Percentiles rank a stretch among this genome's conserved stretches.
phyloP scores from a whole-genome alignment of 1,139 yeast species.

The Kluyveromyces sp. region DNA sequence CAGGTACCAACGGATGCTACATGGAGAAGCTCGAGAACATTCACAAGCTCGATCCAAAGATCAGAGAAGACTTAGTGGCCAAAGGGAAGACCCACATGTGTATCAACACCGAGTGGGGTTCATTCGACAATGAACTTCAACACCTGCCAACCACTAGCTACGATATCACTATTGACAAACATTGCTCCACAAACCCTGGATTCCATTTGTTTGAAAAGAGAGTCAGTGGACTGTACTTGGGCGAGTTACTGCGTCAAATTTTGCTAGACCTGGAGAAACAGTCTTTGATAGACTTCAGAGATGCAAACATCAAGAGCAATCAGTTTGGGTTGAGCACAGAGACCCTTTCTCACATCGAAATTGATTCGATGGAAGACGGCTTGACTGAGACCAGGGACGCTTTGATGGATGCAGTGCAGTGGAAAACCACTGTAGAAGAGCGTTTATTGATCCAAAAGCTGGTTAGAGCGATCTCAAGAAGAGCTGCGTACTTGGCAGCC shows the following conservation, averaged over 20 bases:
- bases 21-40: conserved; percentile 66
- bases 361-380: conserved; percentile 61
- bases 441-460: conserved; percentile 62
- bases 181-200: conserved; percentile 70
- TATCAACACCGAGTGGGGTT: conserved; percentile 95
- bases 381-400: conserved; percentile 60
- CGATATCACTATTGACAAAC: conserved; percentile 60
- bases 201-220: conserved; percentile 90
- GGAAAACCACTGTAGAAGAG: conserved; percentile 62
- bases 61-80: conserved; percentile 35
- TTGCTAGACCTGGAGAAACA: conserved; percentile 58
- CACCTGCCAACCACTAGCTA: conserved; percentile 69
- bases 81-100: conserved; percentile 66
- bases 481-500: conserved; percentile 83
- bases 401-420: conserved; percentile 55
- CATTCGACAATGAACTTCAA: conserved; percentile 74
- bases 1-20: conserved; percentile 96
- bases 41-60: conserved; percentile 48
- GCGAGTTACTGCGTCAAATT: conserved; percentile 74
- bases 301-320: conserved; percentile 48
- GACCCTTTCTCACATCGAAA: conserved; percentile 73
- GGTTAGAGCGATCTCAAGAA: conserved; percentile 69
- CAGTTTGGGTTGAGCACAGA: conserved; percentile 81
- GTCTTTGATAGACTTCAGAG: conserved; percentile 52
- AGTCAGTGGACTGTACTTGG: conserved; percentile 89